Evolutionary conservation across 306 rosid genomes (phyloP).

Genomic region (Casuarina glauca): DNA sequence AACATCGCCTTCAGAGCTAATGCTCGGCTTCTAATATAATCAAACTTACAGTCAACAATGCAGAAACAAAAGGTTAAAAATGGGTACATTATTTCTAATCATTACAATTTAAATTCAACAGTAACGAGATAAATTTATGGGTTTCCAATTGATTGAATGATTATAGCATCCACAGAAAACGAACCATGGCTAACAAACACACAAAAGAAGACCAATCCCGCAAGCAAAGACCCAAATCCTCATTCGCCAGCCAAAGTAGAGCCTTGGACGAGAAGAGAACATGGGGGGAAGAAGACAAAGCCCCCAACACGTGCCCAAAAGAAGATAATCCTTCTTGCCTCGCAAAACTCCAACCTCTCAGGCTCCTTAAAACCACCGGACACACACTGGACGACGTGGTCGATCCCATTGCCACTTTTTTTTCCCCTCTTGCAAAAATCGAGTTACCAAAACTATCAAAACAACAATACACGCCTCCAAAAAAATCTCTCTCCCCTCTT

Average conservation of each 20-base stretch:
- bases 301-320: background rate
- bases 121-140: too few species aligned
- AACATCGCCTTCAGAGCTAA: too few species aligned
- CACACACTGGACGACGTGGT: constrained; percentile 57
- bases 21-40: too few species aligned
- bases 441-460: background rate
- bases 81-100: too few species aligned
- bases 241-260: background rate
- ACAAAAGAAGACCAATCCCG: background rate
- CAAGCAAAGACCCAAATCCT: constrained; percentile 8
- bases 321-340: constrained; percentile 18
- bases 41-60: too few species aligned
- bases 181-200: too few species aligned
- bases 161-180: too few species aligned
- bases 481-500: background rate
- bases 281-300: constrained; percentile 2
- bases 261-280: background rate
- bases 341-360: constrained; percentile 36
- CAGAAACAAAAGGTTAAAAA: too few species aligned
- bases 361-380: constrained; percentile 41
- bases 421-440: background rate
- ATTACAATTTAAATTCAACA: too few species aligned
- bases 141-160: too few species aligned
- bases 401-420: constrained; percentile 56
- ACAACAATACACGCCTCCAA: background rate